Conservation (phyloP, 495 filamentous ascomycete species). For the Aspergillus taichungensis region DNA sequence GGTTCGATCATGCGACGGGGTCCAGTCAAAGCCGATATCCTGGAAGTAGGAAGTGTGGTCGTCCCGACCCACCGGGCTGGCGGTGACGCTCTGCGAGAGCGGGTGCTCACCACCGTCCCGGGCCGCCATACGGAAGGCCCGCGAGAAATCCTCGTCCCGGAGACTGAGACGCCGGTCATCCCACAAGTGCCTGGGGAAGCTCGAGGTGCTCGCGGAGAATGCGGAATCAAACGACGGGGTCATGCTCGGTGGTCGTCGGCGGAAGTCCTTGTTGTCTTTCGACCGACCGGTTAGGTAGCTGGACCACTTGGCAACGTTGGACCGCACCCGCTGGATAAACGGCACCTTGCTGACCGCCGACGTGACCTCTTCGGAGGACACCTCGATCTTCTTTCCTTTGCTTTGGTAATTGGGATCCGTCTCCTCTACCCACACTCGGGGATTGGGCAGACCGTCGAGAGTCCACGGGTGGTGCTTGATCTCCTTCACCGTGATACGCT, state of each 20-base stretch:
- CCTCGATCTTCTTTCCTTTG: conserved; percentile 83
- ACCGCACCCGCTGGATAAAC: conserved; percentile 62
- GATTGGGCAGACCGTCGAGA: conserved; percentile 66
- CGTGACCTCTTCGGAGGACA: conserved; percentile 83
- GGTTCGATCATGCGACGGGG: conserved; percentile 30
- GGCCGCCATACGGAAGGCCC: conserved; percentile 27
- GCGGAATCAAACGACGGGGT: conserved; percentile 28
- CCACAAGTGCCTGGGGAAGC: conserved; percentile 26
- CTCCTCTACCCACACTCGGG: conserved; percentile 78
- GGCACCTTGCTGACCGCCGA: conserved; percentile 83
- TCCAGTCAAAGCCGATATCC: conserved; percentile 25
- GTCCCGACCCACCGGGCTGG: conserved; percentile 52
- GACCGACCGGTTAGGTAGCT: conserved; percentile 51
- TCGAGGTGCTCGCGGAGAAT: conserved; percentile 20
- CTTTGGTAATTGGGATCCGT: conserved; percentile 77
- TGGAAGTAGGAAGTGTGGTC: conserved; percentile 36
- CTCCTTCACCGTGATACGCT: conserved; percentile 80
- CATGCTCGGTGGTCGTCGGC: conserved; percentile 31
- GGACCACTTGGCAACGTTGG: conserved; percentile 47
- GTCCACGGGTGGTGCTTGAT: conserved; percentile 98
- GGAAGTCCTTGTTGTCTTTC: conserved; percentile 48
- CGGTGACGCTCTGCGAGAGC: conserved; percentile 71
- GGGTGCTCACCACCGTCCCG: conserved; percentile 57
- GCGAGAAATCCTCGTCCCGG: conserved; percentile 51
- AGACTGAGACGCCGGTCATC: conserved; percentile 59